Percentiles rank a stretch among this genome's conserved stretches.
phyloP scores from a whole-genome alignment of 768 basidiomycete species.

The Udeniomyces megalosporus region DNA sequence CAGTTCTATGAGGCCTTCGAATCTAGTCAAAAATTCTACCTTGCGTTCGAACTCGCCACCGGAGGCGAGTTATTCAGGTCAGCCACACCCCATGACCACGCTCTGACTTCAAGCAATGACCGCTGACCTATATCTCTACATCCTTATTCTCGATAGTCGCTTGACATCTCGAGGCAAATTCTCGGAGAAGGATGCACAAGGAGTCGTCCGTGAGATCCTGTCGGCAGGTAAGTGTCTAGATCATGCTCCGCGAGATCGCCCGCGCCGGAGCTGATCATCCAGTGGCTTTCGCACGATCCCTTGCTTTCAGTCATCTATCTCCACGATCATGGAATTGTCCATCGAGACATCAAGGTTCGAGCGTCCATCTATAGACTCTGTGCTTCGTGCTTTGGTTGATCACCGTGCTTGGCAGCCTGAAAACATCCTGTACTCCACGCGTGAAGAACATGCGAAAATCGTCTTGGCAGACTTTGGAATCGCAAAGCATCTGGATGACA shows the following conservation, averaged over 20 bases:
- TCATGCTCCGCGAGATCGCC: no score
- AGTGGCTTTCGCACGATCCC: no score
- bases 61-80: slow-evolving; percentile 95
- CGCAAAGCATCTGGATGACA: slow-evolving; percentile 64
- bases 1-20: neutral
- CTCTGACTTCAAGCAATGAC: no score
- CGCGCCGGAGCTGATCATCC: no score
- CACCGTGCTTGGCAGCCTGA: slow-evolving; percentile 56
- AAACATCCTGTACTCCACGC: slow-evolving; percentile 60
- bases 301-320: slow-evolving; percentile 83
- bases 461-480: slow-evolving; percentile 98
- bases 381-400: no score
- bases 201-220: slow-evolving; percentile 47
- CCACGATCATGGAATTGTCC: slow-evolving; percentile 83
- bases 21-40: slow-evolving; percentile 44
- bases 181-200: slow-evolving; percentile 76
- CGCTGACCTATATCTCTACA: no score
- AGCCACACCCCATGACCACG: no score
- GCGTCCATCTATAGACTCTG: neutral
- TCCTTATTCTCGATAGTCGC: no score
- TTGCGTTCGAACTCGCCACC: slow-evolving; percentile 82
- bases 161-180: slow-evolving; percentile 75
- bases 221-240: no score
- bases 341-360: slow-evolving; percentile 65
- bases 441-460: slow-evolving; percentile 51